Conservation (phyloP, 2,329 filamentous ascomycete species). For the Colletotrichum chrysophilum region DNA sequence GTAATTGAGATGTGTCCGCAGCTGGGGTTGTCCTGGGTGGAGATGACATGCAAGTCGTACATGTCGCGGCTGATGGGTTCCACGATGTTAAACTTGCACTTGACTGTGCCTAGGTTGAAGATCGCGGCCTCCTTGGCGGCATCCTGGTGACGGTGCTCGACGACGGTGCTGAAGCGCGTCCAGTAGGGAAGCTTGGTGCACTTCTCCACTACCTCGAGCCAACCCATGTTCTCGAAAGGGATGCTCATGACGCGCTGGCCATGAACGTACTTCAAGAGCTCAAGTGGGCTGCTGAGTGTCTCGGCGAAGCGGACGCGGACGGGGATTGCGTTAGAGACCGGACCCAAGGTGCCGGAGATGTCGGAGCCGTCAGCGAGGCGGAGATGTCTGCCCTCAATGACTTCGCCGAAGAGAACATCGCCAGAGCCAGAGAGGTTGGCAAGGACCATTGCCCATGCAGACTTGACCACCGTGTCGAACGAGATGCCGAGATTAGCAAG, state of each 20-base stretch:
- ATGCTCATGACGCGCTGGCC: constrained; percentile 52
- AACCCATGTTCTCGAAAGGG: constrained; percentile 56
- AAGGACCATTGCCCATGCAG: constrained; percentile 62
- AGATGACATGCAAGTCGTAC: constrained; percentile 51
- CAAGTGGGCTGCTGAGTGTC: constrained; percentile 48
- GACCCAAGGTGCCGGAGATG: constrained; percentile 54
- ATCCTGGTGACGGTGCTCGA: constrained; percentile 54
- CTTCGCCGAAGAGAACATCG: constrained; percentile 63
- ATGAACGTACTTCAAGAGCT: constrained; percentile 54
- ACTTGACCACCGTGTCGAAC: constrained; percentile 60
- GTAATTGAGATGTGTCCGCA: constrained; percentile 47
- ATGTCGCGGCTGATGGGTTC: constrained; percentile 45
- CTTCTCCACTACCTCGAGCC: constrained; percentile 54
- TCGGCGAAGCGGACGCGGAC: constrained; percentile 53
- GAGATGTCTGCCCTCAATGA: constrained; percentile 52
- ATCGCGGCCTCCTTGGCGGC: constrained; percentile 40
- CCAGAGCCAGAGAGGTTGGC: constrained; percentile 51
- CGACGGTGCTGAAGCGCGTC: constrained; percentile 58
- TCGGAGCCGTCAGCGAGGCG: constrained; percentile 57
- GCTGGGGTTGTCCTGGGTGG: constrained; percentile 39
- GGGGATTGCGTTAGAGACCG: constrained; percentile 51
- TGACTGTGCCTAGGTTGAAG: constrained; percentile 50
- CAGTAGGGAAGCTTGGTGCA: constrained; percentile 61
- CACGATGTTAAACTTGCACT: constrained; percentile 48
- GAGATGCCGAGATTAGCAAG: constrained; percentile 49